These are phyloP conservation scores for Rosellinia necatrix DNA, from an alignment of 2,329 filamentous ascomycete species.

Conservation along the genomic window DNA sequence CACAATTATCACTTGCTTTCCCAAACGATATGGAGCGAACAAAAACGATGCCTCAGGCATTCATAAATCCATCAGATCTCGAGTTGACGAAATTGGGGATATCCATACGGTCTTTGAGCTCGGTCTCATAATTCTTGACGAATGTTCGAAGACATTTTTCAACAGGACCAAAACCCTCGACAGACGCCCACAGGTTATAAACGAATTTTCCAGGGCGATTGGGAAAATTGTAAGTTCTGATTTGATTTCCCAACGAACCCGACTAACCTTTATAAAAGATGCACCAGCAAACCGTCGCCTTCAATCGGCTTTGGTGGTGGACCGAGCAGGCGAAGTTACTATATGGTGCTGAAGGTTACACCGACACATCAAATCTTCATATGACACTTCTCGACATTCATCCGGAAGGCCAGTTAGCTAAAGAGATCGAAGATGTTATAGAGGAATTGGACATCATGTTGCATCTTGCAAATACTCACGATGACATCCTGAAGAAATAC, in stretches of 20 bases:
- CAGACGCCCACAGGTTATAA: constrained; percentile 45
- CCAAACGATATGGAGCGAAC: constrained; percentile 48
- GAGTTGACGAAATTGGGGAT: constrained; percentile 31
- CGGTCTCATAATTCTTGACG: constrained; percentile 47
- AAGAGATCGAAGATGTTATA: constrained; percentile 51
- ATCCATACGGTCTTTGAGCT: constrained; percentile 47
- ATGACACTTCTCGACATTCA: constrained; percentile 46
- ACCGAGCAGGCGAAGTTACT: constrained; percentile 31
- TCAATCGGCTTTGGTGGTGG: constrained; percentile 45
- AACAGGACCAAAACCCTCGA: constrained; percentile 41
- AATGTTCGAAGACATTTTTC: constrained; percentile 48
- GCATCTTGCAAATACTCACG: constrained; percentile 44
- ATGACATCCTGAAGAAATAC: constrained; percentile 38
- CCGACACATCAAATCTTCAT: constrained; percentile 34
- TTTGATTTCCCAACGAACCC: not conserved
- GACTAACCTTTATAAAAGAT: constrained; percentile 30
- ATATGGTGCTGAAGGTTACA: constrained; percentile 28
- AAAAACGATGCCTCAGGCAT: constrained; percentile 46
- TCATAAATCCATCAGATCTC: constrained; percentile 45
- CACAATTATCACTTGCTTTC: constrained; percentile 48
- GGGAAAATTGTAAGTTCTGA: constrained; percentile 44
- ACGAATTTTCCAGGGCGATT: constrained; percentile 48
- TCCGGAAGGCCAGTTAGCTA: constrained; percentile 47
- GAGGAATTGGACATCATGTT: constrained; percentile 54
- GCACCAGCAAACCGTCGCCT: constrained; percentile 45